Conservation (phyloP, 140 eudicot genomes). For the Senecio squalidus region DNA sequence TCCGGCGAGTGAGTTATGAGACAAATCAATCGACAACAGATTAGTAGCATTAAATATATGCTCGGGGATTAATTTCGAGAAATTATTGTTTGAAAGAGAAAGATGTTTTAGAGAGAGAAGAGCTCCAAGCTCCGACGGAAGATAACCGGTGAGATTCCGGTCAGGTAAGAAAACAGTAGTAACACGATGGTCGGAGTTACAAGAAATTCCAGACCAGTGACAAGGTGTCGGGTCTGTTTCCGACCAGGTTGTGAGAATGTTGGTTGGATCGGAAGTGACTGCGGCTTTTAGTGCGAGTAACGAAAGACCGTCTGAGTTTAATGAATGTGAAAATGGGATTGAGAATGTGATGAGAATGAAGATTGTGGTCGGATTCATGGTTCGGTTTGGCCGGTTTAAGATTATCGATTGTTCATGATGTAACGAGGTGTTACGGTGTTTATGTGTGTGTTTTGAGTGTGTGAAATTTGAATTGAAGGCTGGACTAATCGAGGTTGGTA, state of each 20-base stretch:
- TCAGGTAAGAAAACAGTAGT: constrained; percentile 45
- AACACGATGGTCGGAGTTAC: constrained; percentile 50
- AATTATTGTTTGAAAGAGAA: constrained; percentile 48
- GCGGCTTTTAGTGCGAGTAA: constrained; percentile 91
- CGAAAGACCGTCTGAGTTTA: constrained; percentile 85
- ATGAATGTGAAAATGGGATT: constrained; percentile 22
- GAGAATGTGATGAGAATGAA: constrained; percentile 13
- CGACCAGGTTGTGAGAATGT: constrained; percentile 51
- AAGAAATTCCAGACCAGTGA: constrained; percentile 64
- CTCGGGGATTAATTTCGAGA: constrained; percentile 45
- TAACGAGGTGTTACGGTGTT: constrained; percentile 41
- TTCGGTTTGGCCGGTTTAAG: not conserved
- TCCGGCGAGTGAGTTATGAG: constrained; percentile 58
- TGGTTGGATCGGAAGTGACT: constrained; percentile 59
- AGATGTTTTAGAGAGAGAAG: constrained; percentile 51
- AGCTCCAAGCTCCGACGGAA: constrained; percentile 86
- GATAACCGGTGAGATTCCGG: constrained; percentile 66
- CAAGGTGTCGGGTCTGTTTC: constrained; percentile 69
- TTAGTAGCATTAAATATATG: constrained; percentile 47
- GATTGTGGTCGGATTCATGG: constrained; percentile 17
- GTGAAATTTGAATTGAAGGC: constrained; percentile 29
- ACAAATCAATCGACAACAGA: constrained; percentile 58
- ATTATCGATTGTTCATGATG: constrained; percentile 16
- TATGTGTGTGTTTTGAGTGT: not conserved
- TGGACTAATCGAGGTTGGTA: constrained; percentile 42